phyloP scores from a whole-genome alignment of 2,329 filamentous ascomycete genomes.

The Claviceps citrina region DNA sequence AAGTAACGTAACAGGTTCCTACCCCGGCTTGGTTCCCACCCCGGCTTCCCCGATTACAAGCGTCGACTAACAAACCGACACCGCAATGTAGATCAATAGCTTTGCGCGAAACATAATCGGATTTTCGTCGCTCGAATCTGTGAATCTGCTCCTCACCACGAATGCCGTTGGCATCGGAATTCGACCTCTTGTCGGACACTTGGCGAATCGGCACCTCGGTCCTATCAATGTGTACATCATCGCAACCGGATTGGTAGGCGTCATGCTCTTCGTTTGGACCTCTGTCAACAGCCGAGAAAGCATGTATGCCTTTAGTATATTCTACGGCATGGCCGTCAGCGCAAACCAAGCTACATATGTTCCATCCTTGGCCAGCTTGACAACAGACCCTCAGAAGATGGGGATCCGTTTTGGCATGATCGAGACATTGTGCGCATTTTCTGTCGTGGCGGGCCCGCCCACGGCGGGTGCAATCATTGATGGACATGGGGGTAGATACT shows the following conservation, averaged over 20 bases:
- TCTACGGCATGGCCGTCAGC: constrained; percentile 30
- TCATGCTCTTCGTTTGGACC: constrained; percentile 41
- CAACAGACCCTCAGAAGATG: constrained; percentile 27
- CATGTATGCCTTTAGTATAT: constrained; percentile 29
- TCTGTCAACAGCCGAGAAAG: constrained; percentile 26
- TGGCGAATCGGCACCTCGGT: constrained; percentile 38
- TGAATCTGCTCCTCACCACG: constrained; percentile 39
- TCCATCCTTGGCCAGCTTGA: constrained; percentile 14
- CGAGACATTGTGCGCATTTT: constrained; percentile 25
- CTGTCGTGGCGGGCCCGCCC: constrained; percentile 28
- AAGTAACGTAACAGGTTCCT: too few relatives aligned
- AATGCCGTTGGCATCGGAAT: constrained; percentile 41
- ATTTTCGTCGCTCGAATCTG: constrained; percentile 32
- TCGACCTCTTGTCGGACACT: constrained; percentile 35
- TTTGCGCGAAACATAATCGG: constrained; percentile 27
- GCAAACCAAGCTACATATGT: constrained; percentile 6
- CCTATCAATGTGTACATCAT: constrained; percentile 40
- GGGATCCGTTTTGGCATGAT: constrained; percentile 32
- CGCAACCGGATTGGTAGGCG: constrained; percentile 27
- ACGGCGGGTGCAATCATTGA: constrained; percentile 31
- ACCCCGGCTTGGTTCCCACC: too few relatives aligned
- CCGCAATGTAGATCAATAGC: constrained; percentile 14
- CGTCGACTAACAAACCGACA: not conserved
- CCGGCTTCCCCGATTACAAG: not conserved
- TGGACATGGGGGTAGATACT: constrained; percentile 21